These are phyloP conservation scores for Colletotrichum tropicale DNA, from an alignment of 2,329 filamentous ascomycete species.

Conservation along the genomic window DNA sequence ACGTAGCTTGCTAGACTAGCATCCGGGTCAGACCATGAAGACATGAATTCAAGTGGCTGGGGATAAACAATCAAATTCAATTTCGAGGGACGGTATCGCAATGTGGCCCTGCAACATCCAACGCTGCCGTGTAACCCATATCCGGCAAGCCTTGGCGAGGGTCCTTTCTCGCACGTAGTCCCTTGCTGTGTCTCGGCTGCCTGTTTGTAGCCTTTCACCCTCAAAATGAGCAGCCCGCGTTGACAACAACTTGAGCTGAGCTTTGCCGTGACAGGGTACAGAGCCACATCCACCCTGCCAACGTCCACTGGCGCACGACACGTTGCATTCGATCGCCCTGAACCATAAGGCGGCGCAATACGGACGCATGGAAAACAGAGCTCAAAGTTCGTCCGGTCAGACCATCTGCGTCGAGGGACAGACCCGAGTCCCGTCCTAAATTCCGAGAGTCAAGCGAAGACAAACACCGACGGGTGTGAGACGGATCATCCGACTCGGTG, in stretches of 20 bases:
- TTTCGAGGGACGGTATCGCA: background rate
- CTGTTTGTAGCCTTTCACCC: background rate
- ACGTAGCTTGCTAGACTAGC: background rate
- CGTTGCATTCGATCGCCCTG: background rate
- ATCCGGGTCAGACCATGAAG: background rate
- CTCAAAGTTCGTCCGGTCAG: background rate
- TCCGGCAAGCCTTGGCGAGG: background rate
- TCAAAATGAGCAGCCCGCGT: background rate
- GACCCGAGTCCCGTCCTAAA: background rate
- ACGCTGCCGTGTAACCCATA: background rate
- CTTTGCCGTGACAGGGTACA: background rate
- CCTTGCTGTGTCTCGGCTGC: slow-evolving; percentile 10
- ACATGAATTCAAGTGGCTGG: background rate
- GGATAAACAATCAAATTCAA: background rate
- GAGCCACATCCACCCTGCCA: background rate
- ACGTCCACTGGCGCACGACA: background rate
- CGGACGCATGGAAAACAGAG: background rate
- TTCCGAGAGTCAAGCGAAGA: background rate
- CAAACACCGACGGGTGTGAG: slow-evolving; percentile 2
- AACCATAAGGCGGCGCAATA: background rate
- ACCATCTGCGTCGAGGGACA: background rate
- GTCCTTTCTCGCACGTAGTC: background rate
- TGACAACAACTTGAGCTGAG: background rate
- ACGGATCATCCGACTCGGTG: background rate
- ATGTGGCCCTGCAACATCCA: background rate